Evolutionary conservation across 2,329 filamentous ascomycete genomes (phyloP).

Genomic region (Chrysoporthe cubensis): DNA sequence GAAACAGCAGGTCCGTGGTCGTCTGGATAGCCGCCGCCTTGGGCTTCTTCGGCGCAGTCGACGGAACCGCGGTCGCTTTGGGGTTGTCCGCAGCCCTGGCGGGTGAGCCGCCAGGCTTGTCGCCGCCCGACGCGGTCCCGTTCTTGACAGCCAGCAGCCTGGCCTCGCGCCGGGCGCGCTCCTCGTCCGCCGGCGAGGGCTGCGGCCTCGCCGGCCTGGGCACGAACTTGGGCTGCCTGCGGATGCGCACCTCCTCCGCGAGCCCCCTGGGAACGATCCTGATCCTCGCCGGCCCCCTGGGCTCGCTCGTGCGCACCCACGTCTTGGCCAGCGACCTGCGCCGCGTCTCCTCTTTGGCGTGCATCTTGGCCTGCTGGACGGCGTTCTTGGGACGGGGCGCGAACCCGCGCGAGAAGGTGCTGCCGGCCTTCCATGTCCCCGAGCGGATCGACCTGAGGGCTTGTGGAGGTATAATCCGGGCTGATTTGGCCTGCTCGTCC

Average conservation of each 20-base stretch:
- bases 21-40: not conserved
- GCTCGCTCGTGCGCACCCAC: slow-evolving; percentile 48
- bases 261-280: slow-evolving; percentile 1
- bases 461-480: slow-evolving; percentile 23
- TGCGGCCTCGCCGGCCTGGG: slow-evolving; percentile 7
- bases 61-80: not conserved
- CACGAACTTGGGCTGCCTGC: slow-evolving; percentile 43
- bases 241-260: slow-evolving; percentile 51
- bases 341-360: slow-evolving; percentile 57
- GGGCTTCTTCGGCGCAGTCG: not conserved
- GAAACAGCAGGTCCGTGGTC: slow-evolving; percentile 2
- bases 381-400: slow-evolving; percentile 45
- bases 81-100: not conserved
- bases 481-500: not conserved
- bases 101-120: slow-evolving; percentile 2
- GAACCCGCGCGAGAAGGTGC: not conserved
- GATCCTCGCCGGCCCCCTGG: slow-evolving; percentile 43
- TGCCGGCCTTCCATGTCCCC: not conserved
- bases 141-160: slow-evolving; percentile 22
- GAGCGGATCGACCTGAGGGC: slow-evolving; percentile 35
- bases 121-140: slow-evolving; percentile 15
- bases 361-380: slow-evolving; percentile 59
- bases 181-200: slow-evolving; percentile 10
- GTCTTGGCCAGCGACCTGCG: slow-evolving; percentile 40
- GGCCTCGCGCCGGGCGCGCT: slow-evolving; percentile 25